Conservation (phyloP, 805 yeast species). For the Danielia oregonensis region DNA sequence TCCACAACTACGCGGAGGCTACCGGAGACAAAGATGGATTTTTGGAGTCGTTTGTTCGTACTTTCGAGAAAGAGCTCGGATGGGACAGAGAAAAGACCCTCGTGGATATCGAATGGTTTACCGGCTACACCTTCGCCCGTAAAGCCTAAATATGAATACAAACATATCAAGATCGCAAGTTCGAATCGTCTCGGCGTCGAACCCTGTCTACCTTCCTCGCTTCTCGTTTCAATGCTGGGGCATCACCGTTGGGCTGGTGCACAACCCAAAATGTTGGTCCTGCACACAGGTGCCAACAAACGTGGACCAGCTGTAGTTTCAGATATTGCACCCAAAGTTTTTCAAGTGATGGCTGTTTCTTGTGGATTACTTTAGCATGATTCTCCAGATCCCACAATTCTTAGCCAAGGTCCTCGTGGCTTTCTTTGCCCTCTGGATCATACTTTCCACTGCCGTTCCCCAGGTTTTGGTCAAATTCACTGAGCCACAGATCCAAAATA, state of each 20-base stretch:
- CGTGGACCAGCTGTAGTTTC: too few relatives aligned
- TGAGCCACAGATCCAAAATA: constrained; percentile 25
- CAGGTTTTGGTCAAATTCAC: constrained; percentile 29
- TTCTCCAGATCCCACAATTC: constrained; percentile 8
- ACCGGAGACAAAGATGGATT: constrained; percentile 34
- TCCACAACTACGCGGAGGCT: constrained; percentile 49
- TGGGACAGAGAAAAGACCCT: constrained; percentile 39
- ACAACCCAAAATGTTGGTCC: too few relatives aligned
- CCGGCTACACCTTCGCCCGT: constrained; percentile 50
- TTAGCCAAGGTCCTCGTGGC: constrained; percentile 13
- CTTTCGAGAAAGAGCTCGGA: constrained; percentile 38
- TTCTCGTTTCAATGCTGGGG: too few relatives aligned
- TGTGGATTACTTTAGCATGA: too few relatives aligned
- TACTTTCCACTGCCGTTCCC: constrained; percentile 38
- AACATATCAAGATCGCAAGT: too few relatives aligned
- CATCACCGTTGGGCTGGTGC: too few relatives aligned
- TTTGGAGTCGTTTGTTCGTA: constrained; percentile 28
- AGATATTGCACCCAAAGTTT: too few relatives aligned
- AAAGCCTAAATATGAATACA: too few relatives aligned
- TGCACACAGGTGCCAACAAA: too few relatives aligned
- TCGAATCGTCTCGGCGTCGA: too few relatives aligned
- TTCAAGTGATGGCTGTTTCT: too few relatives aligned
- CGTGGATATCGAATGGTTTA: constrained; percentile 46
- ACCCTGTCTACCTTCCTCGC: too few relatives aligned
- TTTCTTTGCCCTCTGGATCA: constrained; percentile 35